Base-by-base conservation (phyloP, 139 green algal species). In the Haematococcus lacustris region DNA sequence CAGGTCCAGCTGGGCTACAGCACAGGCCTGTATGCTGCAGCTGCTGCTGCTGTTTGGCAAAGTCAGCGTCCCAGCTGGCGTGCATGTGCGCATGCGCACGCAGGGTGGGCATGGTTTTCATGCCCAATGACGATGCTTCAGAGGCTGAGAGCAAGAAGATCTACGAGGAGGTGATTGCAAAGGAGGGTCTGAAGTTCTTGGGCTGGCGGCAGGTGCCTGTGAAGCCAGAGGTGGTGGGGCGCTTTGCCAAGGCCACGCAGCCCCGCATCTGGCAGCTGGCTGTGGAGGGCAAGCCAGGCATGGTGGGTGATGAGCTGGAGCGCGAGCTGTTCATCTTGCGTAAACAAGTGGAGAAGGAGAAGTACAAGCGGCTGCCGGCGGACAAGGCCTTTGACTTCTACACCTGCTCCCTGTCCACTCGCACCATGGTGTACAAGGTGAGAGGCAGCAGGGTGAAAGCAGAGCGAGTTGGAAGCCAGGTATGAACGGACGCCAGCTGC, bases 341-440 rank as follows among this genome's bases (percentile, higher is more conserved):
- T 66, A 98, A 98, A 86, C 75, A 89, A 30, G 86, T 97, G 50
- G 95, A 99, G 89, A 88, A 91, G 79, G 85, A 84, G 23, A 91
- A 88, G 81, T 69, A 47, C 30, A 37, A 68, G 35, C 13, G 62
- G 38, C 75, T 92, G 75, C 66, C 57, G n/a, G 76, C 76, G 4
- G 77, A 83, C 21, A 72, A 82, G 25, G 87, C 76, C 0, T 66
- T 82, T 9, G 91, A 97, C 78, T 93, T 97, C 72, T 97, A 97
- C 80, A 77, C 96, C 37, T 97, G 91, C 85, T 89, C 90, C 7
- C 76, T 98, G 30, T 96, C 90, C 60, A 87, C 70, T 70, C 85
- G 86, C 60, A 97, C 89, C 50, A 97, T 99, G 57, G 88, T 97
- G 40, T 99, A 99, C 91, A 99, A 99, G 91, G 88, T 87, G 47